Conservation (phyloP, 2,329 filamentous ascomycete species). For the Graphiopsis chlorocephala region DNA sequence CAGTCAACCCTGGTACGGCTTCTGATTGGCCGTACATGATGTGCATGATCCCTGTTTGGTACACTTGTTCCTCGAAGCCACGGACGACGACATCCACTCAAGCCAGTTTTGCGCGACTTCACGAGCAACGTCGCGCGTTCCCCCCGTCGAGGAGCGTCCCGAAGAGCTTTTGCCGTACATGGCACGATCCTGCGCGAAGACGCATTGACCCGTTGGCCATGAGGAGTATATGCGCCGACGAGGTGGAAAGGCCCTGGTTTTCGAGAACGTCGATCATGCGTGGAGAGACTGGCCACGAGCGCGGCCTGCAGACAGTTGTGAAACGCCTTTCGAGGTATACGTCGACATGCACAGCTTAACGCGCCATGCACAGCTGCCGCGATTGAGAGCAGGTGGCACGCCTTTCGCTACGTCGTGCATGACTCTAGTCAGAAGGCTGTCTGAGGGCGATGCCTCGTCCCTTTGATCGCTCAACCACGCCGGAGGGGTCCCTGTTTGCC, state of each 20-base stretch:
- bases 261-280: constrained; percentile 16
- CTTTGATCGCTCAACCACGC: background rate
- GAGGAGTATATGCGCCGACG: constrained; percentile 25
- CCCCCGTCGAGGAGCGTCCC: constrained; percentile 19
- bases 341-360: background rate
- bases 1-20: constrained; percentile 10
- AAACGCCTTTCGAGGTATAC: constrained; percentile 7
- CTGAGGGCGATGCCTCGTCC: background rate
- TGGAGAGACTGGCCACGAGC: constrained; percentile 12
- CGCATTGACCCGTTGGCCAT: constrained; percentile 19
- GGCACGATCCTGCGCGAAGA: constrained; percentile 15
- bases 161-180: constrained; percentile 13
- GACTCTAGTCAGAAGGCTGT: background rate
- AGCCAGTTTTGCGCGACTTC: constrained; percentile 11
- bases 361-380: constrained; percentile 4
- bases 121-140: constrained; percentile 14
- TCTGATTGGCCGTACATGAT: constrained; percentile 4
- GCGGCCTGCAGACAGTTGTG: constrained; percentile 14
- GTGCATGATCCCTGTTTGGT: constrained; percentile 12
- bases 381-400: background rate
- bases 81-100: constrained; percentile 18
- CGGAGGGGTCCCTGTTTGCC: constrained; percentile 1
- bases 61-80: constrained; percentile 13
- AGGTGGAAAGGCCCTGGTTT: constrained; percentile 20
- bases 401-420: constrained; percentile 4